Evolutionary conservation across 306 rosid genomes (phyloP).

Genomic region (Sphenostylis stenocarpa): DNA sequence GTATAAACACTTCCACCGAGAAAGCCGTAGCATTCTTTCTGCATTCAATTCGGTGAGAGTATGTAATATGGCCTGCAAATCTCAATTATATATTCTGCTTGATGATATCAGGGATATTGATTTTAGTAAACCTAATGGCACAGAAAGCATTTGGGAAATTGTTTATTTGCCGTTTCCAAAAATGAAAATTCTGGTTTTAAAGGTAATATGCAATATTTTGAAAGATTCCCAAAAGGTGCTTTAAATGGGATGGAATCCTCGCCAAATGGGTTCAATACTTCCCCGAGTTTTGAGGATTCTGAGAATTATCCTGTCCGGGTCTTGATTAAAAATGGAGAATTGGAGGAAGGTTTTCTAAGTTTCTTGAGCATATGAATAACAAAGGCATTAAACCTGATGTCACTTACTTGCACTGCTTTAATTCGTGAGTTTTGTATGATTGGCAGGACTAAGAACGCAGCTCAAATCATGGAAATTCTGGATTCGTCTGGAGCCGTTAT

Average conservation of each 20-base stretch:
- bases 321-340: conserved; percentile 66
- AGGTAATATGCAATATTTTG: conserved; percentile 41
- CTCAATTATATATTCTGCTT: conserved; percentile 17
- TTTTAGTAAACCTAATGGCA: conserved; percentile 31
- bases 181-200: conserved; percentile 46
- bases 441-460: conserved; percentile 68
- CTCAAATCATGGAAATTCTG: conserved; percentile 57
- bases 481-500: conserved; percentile 68
- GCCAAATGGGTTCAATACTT: conserved; percentile 23
- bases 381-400: conserved; percentile 63
- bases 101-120: conserved; percentile 23
- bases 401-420: conserved; percentile 65
- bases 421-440: conserved; percentile 67
- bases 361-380: conserved; percentile 56
- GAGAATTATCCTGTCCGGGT: conserved; percentile 52
- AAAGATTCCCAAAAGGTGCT: conserved; percentile 28
- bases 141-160: conserved; percentile 32
- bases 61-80: conserved; percentile 35
- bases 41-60: conserved; percentile 22
- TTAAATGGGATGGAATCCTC: conserved; percentile 40
- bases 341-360: conserved; percentile 65
- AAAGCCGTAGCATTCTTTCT: conserved; percentile 16
- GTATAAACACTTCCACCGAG: conserved; percentile 39
- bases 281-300: conserved; percentile 52
- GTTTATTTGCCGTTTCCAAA: conserved; percentile 46